Base-by-base conservation (phyloP, 1,284 basidiomycete genomes). In the Tilletia setariae region DNA sequence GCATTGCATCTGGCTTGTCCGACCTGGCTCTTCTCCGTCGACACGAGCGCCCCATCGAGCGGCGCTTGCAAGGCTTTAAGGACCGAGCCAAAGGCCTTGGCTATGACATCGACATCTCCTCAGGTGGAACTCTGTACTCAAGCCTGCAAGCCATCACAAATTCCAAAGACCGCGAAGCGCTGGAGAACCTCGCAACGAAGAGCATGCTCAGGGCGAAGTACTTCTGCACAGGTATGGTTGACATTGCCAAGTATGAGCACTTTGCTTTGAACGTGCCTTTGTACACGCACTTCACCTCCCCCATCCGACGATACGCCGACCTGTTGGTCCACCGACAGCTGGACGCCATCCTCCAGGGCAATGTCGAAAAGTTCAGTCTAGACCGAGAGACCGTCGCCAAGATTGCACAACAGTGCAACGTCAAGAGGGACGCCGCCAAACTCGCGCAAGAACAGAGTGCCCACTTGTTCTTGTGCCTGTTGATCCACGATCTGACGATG, bases 201-300 rank as follows among this genome's bases (percentile, higher is more conserved):
- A 89, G 93, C 21, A 96, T 95, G 77, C 90, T 90, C 70, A 88
- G 89, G 65, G 92, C 96, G 72, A 94, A 94, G 83, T 98, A 98
- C 85, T 98, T 97, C 89, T 98, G 95, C 82, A 89, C 94, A 30
- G 96, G 96, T 74, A 96, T 98, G 93, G 87, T 98, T 76, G 96
- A 99, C 84, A 98, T 98, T 80, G 92, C 94, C 56, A 98, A 98
- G 85, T 99, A 98, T 83, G 85, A 88, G 43, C 96, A 99, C 84
- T 98, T 92, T 83, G 90, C 94, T 1, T 86, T 98, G 76, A 95
- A 90, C 77, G 86, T 89, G 7, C 94, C 96, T 8, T 86, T 98
- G 64, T 98, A 98, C 86, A 96, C 94, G 28, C 95, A 98, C 84
- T 98, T 97, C 84, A 96, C 94, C 68, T 74, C 74, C 19, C 81